These are phyloP conservation scores for Metahyphopichia silvanorum DNA, from an alignment of 805 yeast genomes.

Conservation along the genomic window DNA sequence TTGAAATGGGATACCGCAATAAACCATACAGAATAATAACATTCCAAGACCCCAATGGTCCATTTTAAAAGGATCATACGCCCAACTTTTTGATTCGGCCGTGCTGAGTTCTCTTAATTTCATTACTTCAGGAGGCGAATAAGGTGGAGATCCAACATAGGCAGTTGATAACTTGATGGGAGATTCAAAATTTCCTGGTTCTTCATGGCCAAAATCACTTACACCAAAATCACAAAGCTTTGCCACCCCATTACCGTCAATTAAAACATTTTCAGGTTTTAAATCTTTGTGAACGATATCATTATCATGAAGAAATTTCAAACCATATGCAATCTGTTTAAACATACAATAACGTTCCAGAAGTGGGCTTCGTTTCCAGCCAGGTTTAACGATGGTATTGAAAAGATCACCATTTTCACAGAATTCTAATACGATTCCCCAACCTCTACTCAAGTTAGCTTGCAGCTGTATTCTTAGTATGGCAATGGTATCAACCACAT, in stretches of 20 bases:
- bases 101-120: constrained; percentile 35
- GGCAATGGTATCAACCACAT: constrained; percentile 55
- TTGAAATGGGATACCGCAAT: constrained; percentile 59
- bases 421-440: constrained; percentile 73
- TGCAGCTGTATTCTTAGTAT: constrained; percentile 57
- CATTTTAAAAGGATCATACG: constrained; percentile 63
- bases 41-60: constrained; percentile 77
- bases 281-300: constrained; percentile 73
- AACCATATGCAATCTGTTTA: constrained; percentile 63
- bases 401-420: constrained; percentile 64
- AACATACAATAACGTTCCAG: constrained; percentile 62
- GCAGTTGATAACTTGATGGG: constrained; percentile 39
- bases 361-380: constrained; percentile 54
- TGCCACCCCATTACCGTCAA: constrained; percentile 58
- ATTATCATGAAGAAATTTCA: constrained; percentile 57
- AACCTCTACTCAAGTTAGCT: constrained; percentile 54
- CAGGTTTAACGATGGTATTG: constrained; percentile 49
- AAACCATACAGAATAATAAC: constrained; percentile 56
- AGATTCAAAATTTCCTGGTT: constrained; percentile 47
- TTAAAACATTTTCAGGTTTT: constrained; percentile 69
- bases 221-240: constrained; percentile 79
- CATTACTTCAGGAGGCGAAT: constrained; percentile 76
- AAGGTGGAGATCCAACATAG: constrained; percentile 78
- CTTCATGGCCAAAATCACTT: constrained; percentile 58
- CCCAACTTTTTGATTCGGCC: constrained; percentile 32